phyloP scores from a whole-genome alignment of 1,139 yeast genomes.

The Zygosaccharomyces sapae region DNA sequence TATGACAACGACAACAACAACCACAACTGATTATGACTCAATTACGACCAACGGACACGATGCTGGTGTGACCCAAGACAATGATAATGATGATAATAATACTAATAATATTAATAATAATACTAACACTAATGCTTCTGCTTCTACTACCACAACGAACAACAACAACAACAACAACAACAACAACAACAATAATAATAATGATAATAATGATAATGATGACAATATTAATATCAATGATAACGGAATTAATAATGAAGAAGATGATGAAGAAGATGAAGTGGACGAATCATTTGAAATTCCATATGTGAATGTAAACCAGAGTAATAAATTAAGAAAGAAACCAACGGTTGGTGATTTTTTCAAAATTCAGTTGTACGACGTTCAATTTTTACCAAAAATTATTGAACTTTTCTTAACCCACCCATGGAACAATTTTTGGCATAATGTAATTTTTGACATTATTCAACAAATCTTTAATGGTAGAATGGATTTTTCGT shows the following conservation, averaged over 20 bases:
- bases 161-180: too few relatives aligned
- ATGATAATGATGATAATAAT: not conserved
- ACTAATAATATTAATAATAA: not conserved
- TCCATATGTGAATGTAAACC: slow-evolving; percentile 53
- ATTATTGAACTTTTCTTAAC: slow-evolving; percentile 80
- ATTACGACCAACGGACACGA: not conserved
- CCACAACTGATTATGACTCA: slow-evolving; percentile 1
- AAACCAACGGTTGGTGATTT: slow-evolving; percentile 86
- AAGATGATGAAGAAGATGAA: slow-evolving; percentile 23
- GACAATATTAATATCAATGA: slow-evolving; percentile 1
- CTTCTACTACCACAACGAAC: too few relatives aligned
- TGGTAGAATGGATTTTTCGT: slow-evolving; percentile 92
- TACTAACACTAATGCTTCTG: not conserved
- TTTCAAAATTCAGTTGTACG: slow-evolving; percentile 79
- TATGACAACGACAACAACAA: not conserved
- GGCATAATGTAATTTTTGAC: slow-evolving; percentile 96
- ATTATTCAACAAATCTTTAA: slow-evolving; percentile 93
- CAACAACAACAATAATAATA: not conserved
- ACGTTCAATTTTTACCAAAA: slow-evolving; percentile 72
- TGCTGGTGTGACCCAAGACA: slow-evolving; percentile 1
- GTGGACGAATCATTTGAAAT: slow-evolving; percentile 45
- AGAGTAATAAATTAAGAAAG: slow-evolving; percentile 53
- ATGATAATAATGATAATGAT: not conserved
- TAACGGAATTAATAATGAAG: not conserved
- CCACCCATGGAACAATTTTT: slow-evolving; percentile 96